Evolutionary conservation across 345 rosid species (phyloP), one percentile per base, ranked within the genome.

Genomic region (rapeseed (Brassica napus)): DNA sequence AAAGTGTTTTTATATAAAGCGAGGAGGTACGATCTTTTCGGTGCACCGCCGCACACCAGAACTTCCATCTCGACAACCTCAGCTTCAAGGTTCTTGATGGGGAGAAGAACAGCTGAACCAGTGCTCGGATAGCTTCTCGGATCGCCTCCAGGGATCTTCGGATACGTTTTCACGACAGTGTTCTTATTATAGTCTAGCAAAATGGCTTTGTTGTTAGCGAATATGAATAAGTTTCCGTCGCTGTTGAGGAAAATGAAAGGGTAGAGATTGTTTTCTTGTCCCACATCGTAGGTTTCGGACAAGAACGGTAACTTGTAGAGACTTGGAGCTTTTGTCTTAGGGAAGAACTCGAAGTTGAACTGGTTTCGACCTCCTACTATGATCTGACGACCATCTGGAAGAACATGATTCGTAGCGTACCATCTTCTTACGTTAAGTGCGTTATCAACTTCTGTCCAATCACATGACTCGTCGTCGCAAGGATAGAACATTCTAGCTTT

Each of bases 91-190:
- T 86, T 87, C 86, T 85, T 87, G 71, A 94, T 76, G 1, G 97
- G 97, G 28, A 92, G 92, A 37, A 94, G 72, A 32, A 88, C 97
- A 0, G 97, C 89, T 0, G 98, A 94, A 0, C 98, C 98, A 1
- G 91, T 83, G 66, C 97, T 94, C 1, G 97, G 98, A 57, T 92
- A 94, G 82, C 62, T 80, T 75, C 97, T 67, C 0, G 98, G 97
- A n/a, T 94, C 91, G 0, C 89, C 91, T 1, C 91, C 98, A 0
- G 96, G 90, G 23, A 94, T 83, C 8, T 30, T 18, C 1, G 97
- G 97, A 75, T 87, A 94, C 8, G 79, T 86, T 76, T 76, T 86
- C 3, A 89, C 86, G 11, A 94, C 91, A 11, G 55, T 78, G 12
- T 79, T 76, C 0, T 30, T 75, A 2, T 72, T 35, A 12, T 87